Evolutionary conservation across 2,329 filamentous ascomycete genomes (phyloP).

Genomic region (Aspergillus brasiliensis): DNA sequence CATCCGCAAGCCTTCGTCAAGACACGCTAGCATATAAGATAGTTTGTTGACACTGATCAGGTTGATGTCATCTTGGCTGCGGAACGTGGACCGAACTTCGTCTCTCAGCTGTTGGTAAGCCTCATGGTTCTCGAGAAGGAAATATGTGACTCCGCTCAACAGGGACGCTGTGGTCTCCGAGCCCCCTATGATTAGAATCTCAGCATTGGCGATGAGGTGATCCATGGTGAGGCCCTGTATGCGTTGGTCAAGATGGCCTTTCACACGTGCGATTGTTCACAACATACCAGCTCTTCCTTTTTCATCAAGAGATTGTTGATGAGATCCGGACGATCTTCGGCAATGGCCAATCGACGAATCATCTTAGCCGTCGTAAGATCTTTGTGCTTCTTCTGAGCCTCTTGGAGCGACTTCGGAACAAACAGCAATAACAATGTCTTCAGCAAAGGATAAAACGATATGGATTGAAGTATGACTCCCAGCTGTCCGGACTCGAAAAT

Average conservation of each 20-base stretch:
- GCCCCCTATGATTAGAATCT: slow-evolving; percentile 46
- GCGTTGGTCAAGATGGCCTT: too few relatives aligned
- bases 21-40: slow-evolving; percentile 41
- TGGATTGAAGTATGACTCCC: too few relatives aligned
- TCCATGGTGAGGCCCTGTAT: slow-evolving; percentile 22
- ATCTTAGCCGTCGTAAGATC: too few relatives aligned
- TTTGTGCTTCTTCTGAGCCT: too few relatives aligned
- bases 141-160: slow-evolving; percentile 42
- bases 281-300: too few relatives aligned
- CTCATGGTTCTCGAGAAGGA: slow-evolving; percentile 31
- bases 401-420: neutral
- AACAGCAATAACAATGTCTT: slow-evolving; percentile 1
- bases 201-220: slow-evolving; percentile 44
- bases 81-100: slow-evolving; percentile 23
- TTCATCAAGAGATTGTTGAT: too few relatives aligned
- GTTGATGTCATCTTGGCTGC: slow-evolving; percentile 35
- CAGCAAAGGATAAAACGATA: too few relatives aligned
- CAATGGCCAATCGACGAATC: too few relatives aligned
- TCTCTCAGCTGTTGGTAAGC: slow-evolving; percentile 13
- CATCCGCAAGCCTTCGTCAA: slow-evolving; percentile 46
- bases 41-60: slow-evolving; percentile 33
- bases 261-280: too few relatives aligned
- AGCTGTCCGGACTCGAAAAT: too few relatives aligned
- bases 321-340: too few relatives aligned
- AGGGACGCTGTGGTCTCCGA: slow-evolving; percentile 50